Percentiles rank a stretch among this genome's conserved stretches.
These are phyloP conservation scores for Neurospora pannonica DNA, from an alignment of 495 filamentous ascomycete species.

Conservation along the genomic window DNA sequence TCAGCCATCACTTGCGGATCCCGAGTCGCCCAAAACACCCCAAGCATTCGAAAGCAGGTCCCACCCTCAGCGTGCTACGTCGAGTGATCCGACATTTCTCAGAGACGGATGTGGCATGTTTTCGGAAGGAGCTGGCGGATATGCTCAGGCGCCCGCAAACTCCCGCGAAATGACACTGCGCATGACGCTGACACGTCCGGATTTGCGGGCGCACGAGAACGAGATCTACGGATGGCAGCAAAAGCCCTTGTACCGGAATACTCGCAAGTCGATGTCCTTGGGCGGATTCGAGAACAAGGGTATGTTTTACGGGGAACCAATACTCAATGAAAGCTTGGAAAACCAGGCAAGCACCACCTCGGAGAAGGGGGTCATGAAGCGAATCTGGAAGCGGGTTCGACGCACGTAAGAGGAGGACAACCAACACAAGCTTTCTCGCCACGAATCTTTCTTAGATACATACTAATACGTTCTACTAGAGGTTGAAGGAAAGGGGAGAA, in stretches of 20 bases:
- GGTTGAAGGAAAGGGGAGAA: neutral
- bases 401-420: slow-evolving; percentile 9
- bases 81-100: slow-evolving; percentile 4
- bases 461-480: neutral
- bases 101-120: slow-evolving; percentile 19
- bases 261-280: slow-evolving; percentile 7
- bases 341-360: slow-evolving; percentile 4
- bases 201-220: slow-evolving; percentile 62
- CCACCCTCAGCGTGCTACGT: slow-evolving; percentile 23
- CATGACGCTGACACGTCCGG: slow-evolving; percentile 87
- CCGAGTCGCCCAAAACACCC: slow-evolving; percentile 47
- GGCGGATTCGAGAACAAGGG: slow-evolving; percentile 6
- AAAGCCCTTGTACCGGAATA: slow-evolving; percentile 24
- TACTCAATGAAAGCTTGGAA: slow-evolving; percentile 24
- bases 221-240: slow-evolving; percentile 49
- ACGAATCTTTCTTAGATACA: neutral
- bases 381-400: slow-evolving; percentile 30
- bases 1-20: slow-evolving; percentile 39
- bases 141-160: slow-evolving; percentile 45
- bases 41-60: slow-evolving; percentile 29
- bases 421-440: neutral
- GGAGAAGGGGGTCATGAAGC: slow-evolving; percentile 30
- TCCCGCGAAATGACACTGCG: slow-evolving; percentile 88
- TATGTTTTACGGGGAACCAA: slow-evolving; percentile 6
- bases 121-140: slow-evolving; percentile 22